Conservation (phyloP, 345 rosid species). For the Turnera subulata region DNA sequence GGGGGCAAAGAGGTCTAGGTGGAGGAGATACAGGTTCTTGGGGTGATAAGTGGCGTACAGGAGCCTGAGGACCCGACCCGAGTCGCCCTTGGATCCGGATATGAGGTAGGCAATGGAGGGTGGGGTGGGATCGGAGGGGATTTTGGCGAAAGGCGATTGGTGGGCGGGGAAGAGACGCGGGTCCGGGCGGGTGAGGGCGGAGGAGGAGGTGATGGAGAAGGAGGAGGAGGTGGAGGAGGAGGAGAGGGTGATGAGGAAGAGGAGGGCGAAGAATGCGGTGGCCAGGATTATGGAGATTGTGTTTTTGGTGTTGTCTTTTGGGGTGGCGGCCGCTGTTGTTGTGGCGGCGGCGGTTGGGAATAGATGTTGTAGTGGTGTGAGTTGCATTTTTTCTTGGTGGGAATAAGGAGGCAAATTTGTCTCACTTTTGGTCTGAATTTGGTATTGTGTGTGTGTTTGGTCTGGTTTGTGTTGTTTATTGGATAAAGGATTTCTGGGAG, state of each 20-base stretch:
- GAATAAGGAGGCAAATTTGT: no score
- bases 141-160: conserved; percentile 33
- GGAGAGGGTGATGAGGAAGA: conserved; percentile 51
- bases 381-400: conserved; percentile 15
- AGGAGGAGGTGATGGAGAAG: conserved; percentile 13
- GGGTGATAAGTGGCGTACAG: conserved; percentile 81
- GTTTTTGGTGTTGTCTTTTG: conserved; percentile 41
- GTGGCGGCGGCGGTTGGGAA: conserved; percentile 6
- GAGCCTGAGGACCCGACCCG: conserved; percentile 67
- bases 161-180: conserved; percentile 66
- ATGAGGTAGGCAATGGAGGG: conserved; percentile 77
- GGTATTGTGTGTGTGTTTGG: no score
- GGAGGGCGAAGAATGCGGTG: conserved; percentile 57
- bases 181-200: conserved; percentile 41
- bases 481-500: no score
- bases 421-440: no score
- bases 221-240: conserved; percentile 25
- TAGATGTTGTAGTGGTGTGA: conserved; percentile 5
- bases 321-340: conserved; percentile 9
- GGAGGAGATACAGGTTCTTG: conserved; percentile 72
- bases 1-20: conserved; percentile 65
- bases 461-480: no score
- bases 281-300: conserved; percentile 53
- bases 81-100: conserved; percentile 68
- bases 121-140: conserved; percentile 55